Percentiles rank a stretch among this genome's conserved stretches.
Conservation (phyloP, 768 basidiomycete genomes). For the Rossbeevera mucosa region DNA sequence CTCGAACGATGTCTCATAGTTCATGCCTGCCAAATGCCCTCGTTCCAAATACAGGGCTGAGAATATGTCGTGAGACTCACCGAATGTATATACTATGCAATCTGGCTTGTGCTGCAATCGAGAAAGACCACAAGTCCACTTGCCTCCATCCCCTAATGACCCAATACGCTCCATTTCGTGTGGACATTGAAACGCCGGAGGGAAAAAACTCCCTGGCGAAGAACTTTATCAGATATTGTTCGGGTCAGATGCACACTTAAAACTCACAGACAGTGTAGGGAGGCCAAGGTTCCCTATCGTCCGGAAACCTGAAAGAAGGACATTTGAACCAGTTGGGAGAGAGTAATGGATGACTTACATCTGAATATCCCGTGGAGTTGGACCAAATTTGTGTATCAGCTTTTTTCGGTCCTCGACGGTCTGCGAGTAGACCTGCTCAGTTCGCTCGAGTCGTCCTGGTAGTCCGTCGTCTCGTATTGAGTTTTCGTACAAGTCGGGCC, state of each 20-base stretch:
- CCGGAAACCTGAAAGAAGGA: conserved; percentile 43
- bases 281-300: conserved; percentile 49
- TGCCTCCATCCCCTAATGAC: conserved; percentile 62
- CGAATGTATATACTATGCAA: conserved; percentile 61
- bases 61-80: conserved; percentile 27
- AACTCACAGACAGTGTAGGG: conserved; percentile 56
- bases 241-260: not conserved
- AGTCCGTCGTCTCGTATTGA: conserved; percentile 34
- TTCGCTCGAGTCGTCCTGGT: conserved; percentile 36
- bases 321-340: not conserved
- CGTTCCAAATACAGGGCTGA: not conserved
- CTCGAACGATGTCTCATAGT: conserved; percentile 62
- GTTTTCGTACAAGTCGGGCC: conserved; percentile 19
- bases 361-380: conserved; percentile 42
- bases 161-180: conserved; percentile 41
- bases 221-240: conserved; percentile 1
- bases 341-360: conserved; percentile 27
- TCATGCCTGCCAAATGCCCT: conserved; percentile 36
- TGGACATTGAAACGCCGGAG: conserved; percentile 41
- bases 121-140: conserved; percentile 65
- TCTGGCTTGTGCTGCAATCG: conserved; percentile 48
- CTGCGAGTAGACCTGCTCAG: conserved; percentile 45
- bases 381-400: conserved; percentile 53
- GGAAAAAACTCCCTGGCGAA: conserved; percentile 43
- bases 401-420: conserved; percentile 38